These are phyloP conservation scores for Chalara sp. DNA, from an alignment of 2,329 filamentous ascomycete species.

Conservation along the genomic window DNA sequence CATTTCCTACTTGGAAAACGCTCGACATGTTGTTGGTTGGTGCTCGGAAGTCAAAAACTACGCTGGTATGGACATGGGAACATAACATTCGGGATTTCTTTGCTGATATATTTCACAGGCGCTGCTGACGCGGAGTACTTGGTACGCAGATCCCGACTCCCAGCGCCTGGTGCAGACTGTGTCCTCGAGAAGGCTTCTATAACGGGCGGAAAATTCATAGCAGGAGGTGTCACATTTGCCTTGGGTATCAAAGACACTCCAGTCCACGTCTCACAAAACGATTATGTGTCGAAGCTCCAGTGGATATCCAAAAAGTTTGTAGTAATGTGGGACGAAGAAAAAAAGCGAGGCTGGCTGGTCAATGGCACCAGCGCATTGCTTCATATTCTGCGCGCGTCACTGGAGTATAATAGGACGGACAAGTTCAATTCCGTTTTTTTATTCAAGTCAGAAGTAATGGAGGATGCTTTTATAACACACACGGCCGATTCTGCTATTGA, in stretches of 20 bases:
- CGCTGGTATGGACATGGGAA: constrained; percentile 1
- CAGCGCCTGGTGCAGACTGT: not conserved
- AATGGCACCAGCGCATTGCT: not conserved
- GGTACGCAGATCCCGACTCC: not conserved
- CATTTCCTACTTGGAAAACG: not conserved
- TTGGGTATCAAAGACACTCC: not conserved
- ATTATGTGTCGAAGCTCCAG: not conserved
- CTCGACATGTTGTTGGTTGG: constrained; percentile 6
- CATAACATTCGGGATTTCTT: not conserved
- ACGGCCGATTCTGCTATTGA: not conserved
- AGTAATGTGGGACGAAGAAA: not conserved
- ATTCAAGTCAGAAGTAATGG: not conserved
- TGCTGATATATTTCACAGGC: not conserved
- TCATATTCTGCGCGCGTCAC: not conserved
- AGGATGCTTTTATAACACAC: not conserved
- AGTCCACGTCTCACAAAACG: not conserved
- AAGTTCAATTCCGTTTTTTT: not conserved
- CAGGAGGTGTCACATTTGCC: not conserved
- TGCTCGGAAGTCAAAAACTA: constrained; percentile 1
- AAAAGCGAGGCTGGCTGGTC: not conserved
- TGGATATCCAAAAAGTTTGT: not conserved
- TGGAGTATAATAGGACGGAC: not conserved
- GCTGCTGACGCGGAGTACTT: not conserved
- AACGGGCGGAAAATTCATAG: not conserved
- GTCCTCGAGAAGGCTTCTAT: not conserved